Conservation (phyloP, 179 eudicot species). For the Carnegiea gigantea region DNA sequence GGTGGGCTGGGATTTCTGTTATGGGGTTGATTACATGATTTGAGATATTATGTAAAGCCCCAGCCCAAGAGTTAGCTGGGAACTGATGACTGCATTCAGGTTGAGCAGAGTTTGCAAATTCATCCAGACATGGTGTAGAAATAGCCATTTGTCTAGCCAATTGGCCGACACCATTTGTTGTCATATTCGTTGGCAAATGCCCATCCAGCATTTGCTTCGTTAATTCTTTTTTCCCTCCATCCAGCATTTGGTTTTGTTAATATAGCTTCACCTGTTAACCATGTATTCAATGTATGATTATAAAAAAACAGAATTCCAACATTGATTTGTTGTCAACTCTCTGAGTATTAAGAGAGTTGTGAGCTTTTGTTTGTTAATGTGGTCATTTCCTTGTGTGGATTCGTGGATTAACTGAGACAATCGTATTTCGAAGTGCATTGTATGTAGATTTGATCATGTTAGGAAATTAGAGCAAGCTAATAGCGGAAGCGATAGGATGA, state of each 20-base stretch:
- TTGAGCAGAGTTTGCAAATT: constrained; percentile 13
- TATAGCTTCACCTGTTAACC: constrained; percentile 20
- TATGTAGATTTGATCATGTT: too few species aligned
- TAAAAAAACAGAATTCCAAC: constrained; percentile 18
- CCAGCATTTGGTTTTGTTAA: constrained; percentile 21
- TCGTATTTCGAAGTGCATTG: too few species aligned
- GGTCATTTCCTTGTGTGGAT: not conserved
- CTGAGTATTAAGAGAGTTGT: constrained; percentile 11
- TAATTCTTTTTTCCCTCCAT: constrained; percentile 23
- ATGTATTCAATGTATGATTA: constrained; percentile 26
- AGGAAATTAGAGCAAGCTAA: too few species aligned
- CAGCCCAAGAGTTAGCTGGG: not conserved
- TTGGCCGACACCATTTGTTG: constrained; percentile 24
- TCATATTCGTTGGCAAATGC: constrained; percentile 32
- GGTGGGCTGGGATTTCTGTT: constrained; percentile 11
- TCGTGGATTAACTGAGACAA: too few species aligned
- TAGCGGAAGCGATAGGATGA: too few species aligned
- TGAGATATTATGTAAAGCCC: constrained; percentile 11
- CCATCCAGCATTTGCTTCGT: constrained; percentile 24
- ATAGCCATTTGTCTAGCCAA: constrained; percentile 28
- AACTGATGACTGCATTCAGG: constrained; percentile 17
- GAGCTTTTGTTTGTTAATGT: constrained; percentile 29
- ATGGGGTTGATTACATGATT: constrained; percentile 6
- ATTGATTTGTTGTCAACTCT: constrained; percentile 4
- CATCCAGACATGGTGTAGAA: constrained; percentile 24